Evolutionary conservation across 1,139 yeast genomes (phyloP), one percentile per base, ranked within the genome.

Genomic region (Insectozyma bohioensis): DNA sequence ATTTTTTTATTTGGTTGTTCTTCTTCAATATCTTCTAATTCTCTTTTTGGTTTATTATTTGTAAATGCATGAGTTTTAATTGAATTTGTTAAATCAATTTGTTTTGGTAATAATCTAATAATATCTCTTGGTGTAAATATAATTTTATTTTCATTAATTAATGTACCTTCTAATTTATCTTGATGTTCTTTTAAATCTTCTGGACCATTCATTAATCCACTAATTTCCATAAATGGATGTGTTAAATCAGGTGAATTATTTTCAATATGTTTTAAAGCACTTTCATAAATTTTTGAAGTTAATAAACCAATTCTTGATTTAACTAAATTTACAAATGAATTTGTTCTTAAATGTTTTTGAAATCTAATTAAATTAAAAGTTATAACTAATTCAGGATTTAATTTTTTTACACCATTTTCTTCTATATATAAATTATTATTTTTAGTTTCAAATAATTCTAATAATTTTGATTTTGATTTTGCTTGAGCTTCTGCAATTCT

Each of bases 281-380:
- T 59, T 33, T 72, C 67, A 52, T 84, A 92, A 6, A 94, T 71
- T 32, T 68, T 62, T 0, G 95, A 73, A 0, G 94, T 69, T 3
- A 83, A 58, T 9, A 70, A 58, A 5, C 98, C 98, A 28, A 88
- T 61, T 39, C 90, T 71, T 30, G 83, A 79, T 24, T 70, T 69
- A 12, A 83, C 85, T 33, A 85, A 68, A 25, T 75, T 75, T 1
- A 69, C 75, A 18, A 92, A 67, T 41, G 84, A 84, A 25, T 64
- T 59, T 11, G 84, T 72, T 43, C 97, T 72, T 48, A 81, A 69
- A 27, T 75, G 61, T 47, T 87, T 82, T 37, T 84, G 68, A 49
- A 75, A 87, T 45, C 95, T 67, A 20, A 75, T 72, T 37, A 84
- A 67, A 48, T 81, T 82, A 47, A 88, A 71, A 1, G 80, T 66